Evolutionary conservation across 1,139 yeast genomes (phyloP).

Genomic region (Suhomyces taliae): DNA sequence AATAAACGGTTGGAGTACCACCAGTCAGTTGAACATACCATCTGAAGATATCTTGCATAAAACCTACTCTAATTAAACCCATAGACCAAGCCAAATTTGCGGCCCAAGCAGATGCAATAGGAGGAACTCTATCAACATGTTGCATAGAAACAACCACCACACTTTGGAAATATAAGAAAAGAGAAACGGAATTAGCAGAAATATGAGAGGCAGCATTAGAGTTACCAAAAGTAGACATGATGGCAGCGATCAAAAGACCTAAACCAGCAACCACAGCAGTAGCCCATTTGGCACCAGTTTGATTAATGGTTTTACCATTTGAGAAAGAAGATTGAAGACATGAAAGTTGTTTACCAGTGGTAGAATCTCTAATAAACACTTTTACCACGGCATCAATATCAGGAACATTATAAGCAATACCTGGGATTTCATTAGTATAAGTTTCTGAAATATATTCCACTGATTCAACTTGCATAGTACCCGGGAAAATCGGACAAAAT

Average conservation of each 20-base stretch:
- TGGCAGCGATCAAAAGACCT: slow-evolving; percentile 69
- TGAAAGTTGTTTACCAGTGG: slow-evolving; percentile 49
- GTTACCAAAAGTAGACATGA: slow-evolving; percentile 71
- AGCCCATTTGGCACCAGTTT: slow-evolving; percentile 80
- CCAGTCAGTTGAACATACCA: slow-evolving; percentile 85
- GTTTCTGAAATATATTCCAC: slow-evolving; percentile 52
- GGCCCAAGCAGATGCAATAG: slow-evolving; percentile 79
- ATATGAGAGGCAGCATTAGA: slow-evolving; percentile 78
- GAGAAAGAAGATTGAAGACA: slow-evolving; percentile 70
- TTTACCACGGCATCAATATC: slow-evolving; percentile 75
- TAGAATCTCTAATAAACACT: slow-evolving; percentile 41
- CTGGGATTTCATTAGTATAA: slow-evolving; percentile 58
- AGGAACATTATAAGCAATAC: slow-evolving; percentile 72
- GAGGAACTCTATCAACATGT: slow-evolving; percentile 71
- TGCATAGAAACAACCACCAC: slow-evolving; percentile 74
- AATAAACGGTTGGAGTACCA: slow-evolving; percentile 63
- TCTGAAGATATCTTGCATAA: slow-evolving; percentile 75
- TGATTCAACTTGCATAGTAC: slow-evolving; percentile 66
- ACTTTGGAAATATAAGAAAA: slow-evolving; percentile 74
- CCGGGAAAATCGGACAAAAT: slow-evolving; percentile 77
- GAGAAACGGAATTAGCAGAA: slow-evolving; percentile 71
- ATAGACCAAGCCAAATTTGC: slow-evolving; percentile 84
- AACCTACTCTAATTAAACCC: slow-evolving; percentile 68
- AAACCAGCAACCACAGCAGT: slow-evolving; percentile 78
- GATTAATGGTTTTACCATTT: slow-evolving; percentile 74